Evolutionary conservation across 2,329 filamentous ascomycete genomes (phyloP).

Genomic region (Cladosporium sp.): DNA sequence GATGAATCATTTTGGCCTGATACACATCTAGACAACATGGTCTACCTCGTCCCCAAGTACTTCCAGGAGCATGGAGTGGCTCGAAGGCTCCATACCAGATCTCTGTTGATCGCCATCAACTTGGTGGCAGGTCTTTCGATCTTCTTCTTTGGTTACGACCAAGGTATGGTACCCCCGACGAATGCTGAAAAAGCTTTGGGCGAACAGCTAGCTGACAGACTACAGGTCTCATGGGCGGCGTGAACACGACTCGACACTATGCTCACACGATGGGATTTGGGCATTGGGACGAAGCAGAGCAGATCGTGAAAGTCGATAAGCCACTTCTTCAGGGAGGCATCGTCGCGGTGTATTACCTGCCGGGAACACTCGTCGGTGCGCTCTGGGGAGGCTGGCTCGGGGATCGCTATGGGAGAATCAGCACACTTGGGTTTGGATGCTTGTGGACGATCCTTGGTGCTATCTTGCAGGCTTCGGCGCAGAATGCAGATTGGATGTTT

Average conservation of each 20-base stretch:
- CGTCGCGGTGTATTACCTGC: conserved; percentile 52
- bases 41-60: background rate
- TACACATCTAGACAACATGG: background rate
- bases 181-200: background rate
- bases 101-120: conserved; percentile 58
- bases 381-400: conserved; percentile 60
- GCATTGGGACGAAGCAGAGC: conserved; percentile 42
- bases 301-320: conserved; percentile 53
- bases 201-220: background rate
- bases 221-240: conserved; percentile 52
- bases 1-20: too few species aligned
- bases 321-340: conserved; percentile 61
- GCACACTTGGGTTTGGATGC: conserved; percentile 57
- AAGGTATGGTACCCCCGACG: conserved; percentile 32
- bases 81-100: background rate
- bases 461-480: conserved; percentile 59
- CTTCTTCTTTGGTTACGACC: conserved; percentile 59
- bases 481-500: conserved; percentile 67
- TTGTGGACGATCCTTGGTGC: conserved; percentile 49
- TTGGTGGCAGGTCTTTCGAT: conserved; percentile 61
- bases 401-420: conserved; percentile 59
- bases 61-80: background rate
- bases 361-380: conserved; percentile 57
- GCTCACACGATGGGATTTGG: conserved; percentile 63
- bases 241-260: conserved; percentile 63